These are phyloP conservation scores for Apostasia shenzhenica DNA, from an alignment of 106 monocot genomes.

Conservation along the genomic window DNA sequence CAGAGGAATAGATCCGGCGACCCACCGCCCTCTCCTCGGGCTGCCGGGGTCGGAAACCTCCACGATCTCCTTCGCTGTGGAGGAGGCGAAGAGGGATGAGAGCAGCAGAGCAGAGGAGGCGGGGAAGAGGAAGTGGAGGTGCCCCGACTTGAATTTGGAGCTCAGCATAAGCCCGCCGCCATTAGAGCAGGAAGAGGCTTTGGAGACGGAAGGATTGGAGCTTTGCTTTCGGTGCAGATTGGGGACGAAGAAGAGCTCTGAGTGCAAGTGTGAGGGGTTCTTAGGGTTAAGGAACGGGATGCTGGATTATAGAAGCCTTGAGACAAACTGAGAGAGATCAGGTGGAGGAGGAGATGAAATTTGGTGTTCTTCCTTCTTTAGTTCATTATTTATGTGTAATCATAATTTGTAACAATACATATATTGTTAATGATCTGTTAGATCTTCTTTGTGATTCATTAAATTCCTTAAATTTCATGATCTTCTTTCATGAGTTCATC, in stretches of 20 bases:
- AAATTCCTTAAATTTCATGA: too few relatives aligned
- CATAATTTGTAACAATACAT: too few relatives aligned
- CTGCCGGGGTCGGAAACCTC: not conserved
- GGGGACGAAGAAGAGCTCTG: slow-evolving; percentile 22
- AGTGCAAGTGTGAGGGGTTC: slow-evolving; percentile 25
- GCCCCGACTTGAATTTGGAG: slow-evolving; percentile 36
- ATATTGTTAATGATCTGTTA: too few relatives aligned
- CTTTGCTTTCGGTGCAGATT: slow-evolving; percentile 28
- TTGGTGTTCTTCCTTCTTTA: too few relatives aligned
- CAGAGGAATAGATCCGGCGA: slow-evolving; percentile 25
- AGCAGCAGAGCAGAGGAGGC: not conserved
- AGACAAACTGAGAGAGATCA: slow-evolving; percentile 15
- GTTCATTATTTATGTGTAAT: not conserved
- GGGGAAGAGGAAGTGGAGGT: slow-evolving; percentile 1
- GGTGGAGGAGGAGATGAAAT: not conserved
- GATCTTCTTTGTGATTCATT: too few relatives aligned
- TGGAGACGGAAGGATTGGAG: not conserved
- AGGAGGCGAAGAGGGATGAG: not conserved
- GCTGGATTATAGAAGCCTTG: slow-evolving; percentile 25
- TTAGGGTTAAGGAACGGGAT: slow-evolving; percentile 16
- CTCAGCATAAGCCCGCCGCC: slow-evolving; percentile 29
- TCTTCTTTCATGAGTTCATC: too few relatives aligned
- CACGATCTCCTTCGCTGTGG: slow-evolving; percentile 6
- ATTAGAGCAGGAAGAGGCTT: slow-evolving; percentile 1
- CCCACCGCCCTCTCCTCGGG: slow-evolving; percentile 12